phyloP scores from a whole-genome alignment of 495 filamentous ascomycete species.

The Daldinia decipiens region DNA sequence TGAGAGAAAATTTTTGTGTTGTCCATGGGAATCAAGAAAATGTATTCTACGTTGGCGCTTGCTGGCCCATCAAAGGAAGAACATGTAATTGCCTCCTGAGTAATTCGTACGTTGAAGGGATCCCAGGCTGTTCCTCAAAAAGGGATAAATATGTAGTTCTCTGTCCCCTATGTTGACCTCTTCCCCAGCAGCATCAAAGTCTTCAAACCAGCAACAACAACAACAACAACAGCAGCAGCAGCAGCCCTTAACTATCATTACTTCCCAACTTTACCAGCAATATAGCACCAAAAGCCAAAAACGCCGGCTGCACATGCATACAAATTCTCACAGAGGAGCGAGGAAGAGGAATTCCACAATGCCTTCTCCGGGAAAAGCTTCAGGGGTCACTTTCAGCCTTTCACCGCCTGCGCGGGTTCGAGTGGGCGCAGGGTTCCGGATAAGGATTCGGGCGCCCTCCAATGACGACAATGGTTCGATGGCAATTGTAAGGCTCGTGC shows the following conservation, averaged over 20 bases:
- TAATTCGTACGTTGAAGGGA: background rate
- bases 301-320: slow-evolving; percentile 3
- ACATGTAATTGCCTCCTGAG: slow-evolving; percentile 10
- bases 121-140: background rate
- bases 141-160: slow-evolving; percentile 15
- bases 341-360: slow-evolving; percentile 9
- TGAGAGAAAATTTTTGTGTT: slow-evolving; percentile 15
- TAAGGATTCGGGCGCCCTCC: slow-evolving; percentile 24
- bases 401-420: slow-evolving; percentile 17
- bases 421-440: slow-evolving; percentile 16
- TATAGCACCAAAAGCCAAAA: slow-evolving; percentile 2
- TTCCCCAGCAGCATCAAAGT: background rate
- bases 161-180: background rate
- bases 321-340: background rate
- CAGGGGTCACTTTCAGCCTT: slow-evolving; percentile 14
- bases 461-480: slow-evolving; percentile 25
- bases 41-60: slow-evolving; percentile 19
- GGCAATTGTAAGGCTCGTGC: slow-evolving; percentile 18
- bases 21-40: slow-evolving; percentile 23
- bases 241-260: background rate
- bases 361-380: slow-evolving; percentile 11
- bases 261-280: background rate
- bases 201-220: slow-evolving; percentile 8
- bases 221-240: background rate
- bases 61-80: slow-evolving; percentile 9